Evolutionary conservation across 2,329 filamentous ascomycete species (phyloP), one percentile per base, ranked within the genome.

Genomic region (Dothiorella sarmentorum): DNA sequence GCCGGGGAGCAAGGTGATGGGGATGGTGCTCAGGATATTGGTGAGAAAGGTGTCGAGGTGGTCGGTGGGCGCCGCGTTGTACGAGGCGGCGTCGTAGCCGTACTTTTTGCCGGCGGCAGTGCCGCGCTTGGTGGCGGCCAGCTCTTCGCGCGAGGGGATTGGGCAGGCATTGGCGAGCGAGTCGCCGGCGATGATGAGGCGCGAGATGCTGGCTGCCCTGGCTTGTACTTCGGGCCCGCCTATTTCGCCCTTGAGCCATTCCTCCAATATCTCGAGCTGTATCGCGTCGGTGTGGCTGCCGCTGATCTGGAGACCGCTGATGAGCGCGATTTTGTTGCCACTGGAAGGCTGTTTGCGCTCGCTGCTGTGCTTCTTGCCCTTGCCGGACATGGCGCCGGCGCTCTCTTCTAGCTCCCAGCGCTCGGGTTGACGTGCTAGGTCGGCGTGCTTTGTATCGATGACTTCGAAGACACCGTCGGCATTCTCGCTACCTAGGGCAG

Each of bases 401-500:
- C 49, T 44, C 37, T 86, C 81, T 7, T 86, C 82, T 26, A 87
- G 77, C 55, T 87, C 81, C 91, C 91, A 96, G 27, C 93, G 85
- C 51, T 84, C 81, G 11, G 90, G 88, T 68, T 99, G 94, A 0
- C 86, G 85, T 15, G 93, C 83, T 4, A 99, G 76, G 69, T 97
- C 91, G 6, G 94, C 90, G 42, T 96, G 86, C 68, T 92, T 90
- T 64, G 96, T 80, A 73, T 96, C 93, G 38, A 97, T 82, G 6
- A 96, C 88, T 66, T 97, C 91, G 61, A 99, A 91, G 65, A 96
- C 90, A 63, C 94, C 94, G 74, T 93, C 88, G 55, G 85, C 81
- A 67, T 96, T 97, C 71, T 99, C 94, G 0, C 91, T 96, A 33
- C 94, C 94, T 77, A 99, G 85, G 3, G 92, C 91, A n/a, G 91